Conservation (phyloP, 2,329 filamentous ascomycete genomes). For the Trichoderma sp. region DNA sequence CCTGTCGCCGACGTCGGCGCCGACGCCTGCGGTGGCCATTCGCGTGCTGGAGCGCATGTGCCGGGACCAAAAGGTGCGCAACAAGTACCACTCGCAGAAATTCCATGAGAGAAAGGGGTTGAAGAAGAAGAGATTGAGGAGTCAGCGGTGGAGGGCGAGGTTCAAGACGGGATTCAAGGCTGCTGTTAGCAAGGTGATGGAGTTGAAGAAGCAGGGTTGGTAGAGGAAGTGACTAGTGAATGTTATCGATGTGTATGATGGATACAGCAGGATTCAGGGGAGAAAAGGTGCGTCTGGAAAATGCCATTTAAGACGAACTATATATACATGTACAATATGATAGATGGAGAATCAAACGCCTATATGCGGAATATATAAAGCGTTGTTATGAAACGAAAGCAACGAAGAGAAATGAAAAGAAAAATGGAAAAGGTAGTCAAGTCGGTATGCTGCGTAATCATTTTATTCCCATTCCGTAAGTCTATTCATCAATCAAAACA, state of each 20-base stretch:
- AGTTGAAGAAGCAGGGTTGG: slow-evolving; percentile 79
- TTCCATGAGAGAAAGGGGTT: slow-evolving; percentile 75
- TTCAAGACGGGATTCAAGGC: slow-evolving; percentile 71
- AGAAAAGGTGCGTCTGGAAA: not conserved
- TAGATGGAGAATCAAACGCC: not conserved
- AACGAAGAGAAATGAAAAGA: not conserved
- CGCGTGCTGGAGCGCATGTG: slow-evolving; percentile 44
- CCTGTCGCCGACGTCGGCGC: slow-evolving; percentile 34
- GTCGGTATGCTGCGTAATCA: not conserved
- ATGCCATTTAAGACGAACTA: slow-evolving; percentile 15
- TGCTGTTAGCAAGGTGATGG: slow-evolving; percentile 63
- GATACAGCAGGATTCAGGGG: not conserved
- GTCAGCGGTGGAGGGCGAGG: slow-evolving; percentile 66
- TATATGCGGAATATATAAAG: not conserved
- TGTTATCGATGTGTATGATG: no score
- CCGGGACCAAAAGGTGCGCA: slow-evolving; percentile 57
- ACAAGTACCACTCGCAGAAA: slow-evolving; percentile 59
- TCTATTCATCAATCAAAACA: slow-evolving; percentile 17
- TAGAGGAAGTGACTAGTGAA: no score
- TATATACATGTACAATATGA: slow-evolving; percentile 24
- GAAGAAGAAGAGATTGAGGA: slow-evolving; percentile 74
- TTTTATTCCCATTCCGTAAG: slow-evolving; percentile 3
- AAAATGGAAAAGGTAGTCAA: not conserved
- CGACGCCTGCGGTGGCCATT: slow-evolving; percentile 50
- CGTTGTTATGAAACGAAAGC: not conserved